These are phyloP conservation scores for Mrakia blollopis DNA, from an alignment of 768 basidiomycete genomes.

Conservation along the genomic window DNA sequence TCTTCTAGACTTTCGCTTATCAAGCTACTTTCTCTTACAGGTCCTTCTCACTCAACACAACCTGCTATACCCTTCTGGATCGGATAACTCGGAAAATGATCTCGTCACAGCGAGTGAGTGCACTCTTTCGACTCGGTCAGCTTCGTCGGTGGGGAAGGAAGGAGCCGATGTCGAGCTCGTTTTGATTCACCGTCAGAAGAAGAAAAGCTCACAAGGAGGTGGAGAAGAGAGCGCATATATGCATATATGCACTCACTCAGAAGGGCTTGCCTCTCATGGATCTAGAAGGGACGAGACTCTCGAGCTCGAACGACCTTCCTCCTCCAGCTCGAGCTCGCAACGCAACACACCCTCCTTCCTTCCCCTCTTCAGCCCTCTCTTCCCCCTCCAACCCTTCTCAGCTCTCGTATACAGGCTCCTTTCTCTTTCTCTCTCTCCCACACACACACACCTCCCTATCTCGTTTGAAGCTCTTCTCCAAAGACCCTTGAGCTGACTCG, in stretches of 20 bases:
- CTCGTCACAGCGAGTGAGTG: slow-evolving; percentile 67
- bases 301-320: no score
- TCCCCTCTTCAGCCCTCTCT: no score
- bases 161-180: background rate
- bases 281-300: no score
- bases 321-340: no score
- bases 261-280: no score
- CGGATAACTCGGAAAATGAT: slow-evolving; percentile 60
- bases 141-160: background rate
- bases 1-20: background rate
- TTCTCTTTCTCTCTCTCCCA: no score
- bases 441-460: background rate
- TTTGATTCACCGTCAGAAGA: background rate
- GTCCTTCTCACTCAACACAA: slow-evolving; percentile 72
- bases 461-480: background rate
- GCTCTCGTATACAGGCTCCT: no score
- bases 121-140: background rate
- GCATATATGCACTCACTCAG: background rate
- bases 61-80: slow-evolving; percentile 62
- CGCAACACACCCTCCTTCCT: no score
- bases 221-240: background rate
- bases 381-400: no score
- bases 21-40: slow-evolving; percentile 45
- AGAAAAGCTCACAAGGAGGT: no score
- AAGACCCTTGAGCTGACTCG: background rate